Evolutionary conservation across 352 stramenopile genomes (phyloP).

Genomic region (Pythium biforme): DNA sequence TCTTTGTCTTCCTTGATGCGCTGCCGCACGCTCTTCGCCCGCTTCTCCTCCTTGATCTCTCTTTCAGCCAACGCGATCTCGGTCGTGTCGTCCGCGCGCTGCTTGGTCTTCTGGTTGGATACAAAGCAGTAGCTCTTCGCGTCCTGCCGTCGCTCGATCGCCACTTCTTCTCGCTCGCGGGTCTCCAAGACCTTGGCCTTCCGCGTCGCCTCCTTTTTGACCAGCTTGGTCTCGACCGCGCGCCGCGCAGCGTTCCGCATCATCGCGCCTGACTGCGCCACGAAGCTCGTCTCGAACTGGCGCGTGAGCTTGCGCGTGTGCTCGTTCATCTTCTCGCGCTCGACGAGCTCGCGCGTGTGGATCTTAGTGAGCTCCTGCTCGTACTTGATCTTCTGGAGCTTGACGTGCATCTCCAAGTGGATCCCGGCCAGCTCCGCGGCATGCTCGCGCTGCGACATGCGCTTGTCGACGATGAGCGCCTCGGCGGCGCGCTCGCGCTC

Average conservation of each 20-base stretch:
- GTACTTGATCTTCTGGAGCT: conserved; percentile 65
- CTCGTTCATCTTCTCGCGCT: conserved; percentile 48
- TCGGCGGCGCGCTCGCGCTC: conserved; percentile 64
- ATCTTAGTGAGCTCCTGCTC: conserved; percentile 52
- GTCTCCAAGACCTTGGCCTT: conserved; percentile 30
- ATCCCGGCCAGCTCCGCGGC: conserved; percentile 52
- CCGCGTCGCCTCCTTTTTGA: conserved; percentile 32
- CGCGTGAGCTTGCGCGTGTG: conserved; percentile 43
- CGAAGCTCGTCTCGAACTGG: conserved; percentile 53
- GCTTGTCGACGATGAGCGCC: conserved; percentile 63
- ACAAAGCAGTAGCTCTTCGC: conserved; percentile 74
- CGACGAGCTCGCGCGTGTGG: conserved; percentile 36
- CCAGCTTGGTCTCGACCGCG: conserved; percentile 33
- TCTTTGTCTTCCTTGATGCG: conserved; percentile 64
- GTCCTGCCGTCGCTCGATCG: conserved; percentile 41
- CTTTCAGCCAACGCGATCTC: conserved; percentile 20
- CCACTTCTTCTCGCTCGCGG: conserved; percentile 37
- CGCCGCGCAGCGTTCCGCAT: conserved; percentile 62
- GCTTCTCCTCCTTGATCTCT: conserved; percentile 18
- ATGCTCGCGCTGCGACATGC: conserved; percentile 62
- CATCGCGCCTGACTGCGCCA: conserved; percentile 55
- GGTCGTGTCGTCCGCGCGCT: conserved; percentile 18
- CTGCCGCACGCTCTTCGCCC: conserved; percentile 31
- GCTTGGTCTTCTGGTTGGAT: conserved; percentile 50
- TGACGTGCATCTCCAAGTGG: conserved; percentile 67